phyloP scores from a whole-genome alignment of 2,329 filamentous ascomycete genomes.

The Calonectria naviculata region DNA sequence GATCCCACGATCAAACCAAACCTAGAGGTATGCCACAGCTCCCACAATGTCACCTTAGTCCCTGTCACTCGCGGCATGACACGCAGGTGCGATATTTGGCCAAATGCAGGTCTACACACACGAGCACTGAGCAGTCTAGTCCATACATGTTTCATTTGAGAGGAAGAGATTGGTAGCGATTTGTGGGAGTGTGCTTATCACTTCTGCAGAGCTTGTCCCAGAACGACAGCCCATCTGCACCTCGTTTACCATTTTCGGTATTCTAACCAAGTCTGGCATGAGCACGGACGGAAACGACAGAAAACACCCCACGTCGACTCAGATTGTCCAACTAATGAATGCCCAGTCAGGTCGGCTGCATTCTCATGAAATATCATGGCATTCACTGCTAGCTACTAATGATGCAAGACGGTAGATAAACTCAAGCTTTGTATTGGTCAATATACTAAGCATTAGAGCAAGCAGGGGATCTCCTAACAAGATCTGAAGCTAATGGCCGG shows the following conservation, averaged over 20 bases:
- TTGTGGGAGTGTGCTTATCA: neutral
- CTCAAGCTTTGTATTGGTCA: too few species aligned
- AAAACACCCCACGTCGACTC: neutral
- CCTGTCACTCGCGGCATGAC: neutral
- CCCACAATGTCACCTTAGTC: neutral
- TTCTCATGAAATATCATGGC: neutral
- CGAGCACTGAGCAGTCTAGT: neutral
- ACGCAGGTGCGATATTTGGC: constrained; percentile 11
- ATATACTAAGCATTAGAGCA: too few species aligned
- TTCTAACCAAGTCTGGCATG: neutral
- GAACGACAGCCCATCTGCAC: neutral
- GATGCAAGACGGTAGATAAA: neutral
- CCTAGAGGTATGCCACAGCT: neutral
- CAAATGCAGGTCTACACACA: neutral
- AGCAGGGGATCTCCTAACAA: too few species aligned
- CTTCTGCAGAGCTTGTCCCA: neutral
- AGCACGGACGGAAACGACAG: neutral
- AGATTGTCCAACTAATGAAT: neutral
- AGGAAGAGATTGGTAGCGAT: neutral
- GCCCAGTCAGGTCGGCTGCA: neutral
- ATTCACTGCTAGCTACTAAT: neutral
- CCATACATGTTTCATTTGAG: neutral
- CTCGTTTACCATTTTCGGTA: constrained; percentile 8
- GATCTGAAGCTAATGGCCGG: too few species aligned
- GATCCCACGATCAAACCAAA: neutral